Percentiles rank a stretch among this genome's conserved stretches.
Evolutionary conservation across 257 asterid genomes (phyloP).

Genomic region (Cynanchum wilfordii): DNA sequence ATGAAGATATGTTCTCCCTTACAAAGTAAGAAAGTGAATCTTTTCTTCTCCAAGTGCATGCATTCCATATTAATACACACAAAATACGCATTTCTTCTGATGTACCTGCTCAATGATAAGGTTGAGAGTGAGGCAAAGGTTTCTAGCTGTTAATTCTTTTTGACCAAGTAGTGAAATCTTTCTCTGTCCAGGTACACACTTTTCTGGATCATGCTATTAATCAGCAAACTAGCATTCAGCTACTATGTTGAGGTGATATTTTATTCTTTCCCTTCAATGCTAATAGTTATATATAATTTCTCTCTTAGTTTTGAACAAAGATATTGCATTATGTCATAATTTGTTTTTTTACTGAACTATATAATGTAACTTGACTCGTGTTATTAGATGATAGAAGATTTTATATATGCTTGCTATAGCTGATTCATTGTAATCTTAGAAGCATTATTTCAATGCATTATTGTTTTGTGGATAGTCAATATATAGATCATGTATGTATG

Average conservation of each 20-base stretch:
- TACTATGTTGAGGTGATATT: conserved; percentile 87
- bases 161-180: conserved; percentile 1
- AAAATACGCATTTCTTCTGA: not conserved
- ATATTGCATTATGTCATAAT: not conserved
- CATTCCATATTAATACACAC: not conserved
- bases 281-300: not conserved
- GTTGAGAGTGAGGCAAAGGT: not conserved
- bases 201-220: conserved; percentile 83
- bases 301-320: not conserved
- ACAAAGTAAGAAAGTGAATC: conserved; percentile 59
- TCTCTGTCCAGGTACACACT: conserved; percentile 67
- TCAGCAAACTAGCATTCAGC: conserved; percentile 97
- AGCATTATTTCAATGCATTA: not conserved
- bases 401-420: not conserved
- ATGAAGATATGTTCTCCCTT: conserved; percentile 85
- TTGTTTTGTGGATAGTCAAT: not conserved
- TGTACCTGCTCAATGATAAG: not conserved
- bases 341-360: not conserved
- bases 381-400: not conserved
- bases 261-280: conserved; percentile 6
- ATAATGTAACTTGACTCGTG: not conserved
- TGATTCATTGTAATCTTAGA: not conserved
- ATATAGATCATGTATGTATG: not conserved
- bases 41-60: conserved; percentile 5
- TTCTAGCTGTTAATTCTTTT: not conserved